Percentiles rank a stretch among this genome's conserved stretches.
phyloP scores from a whole-genome alignment of 805 yeast species.

The Candida oleophila region DNA sequence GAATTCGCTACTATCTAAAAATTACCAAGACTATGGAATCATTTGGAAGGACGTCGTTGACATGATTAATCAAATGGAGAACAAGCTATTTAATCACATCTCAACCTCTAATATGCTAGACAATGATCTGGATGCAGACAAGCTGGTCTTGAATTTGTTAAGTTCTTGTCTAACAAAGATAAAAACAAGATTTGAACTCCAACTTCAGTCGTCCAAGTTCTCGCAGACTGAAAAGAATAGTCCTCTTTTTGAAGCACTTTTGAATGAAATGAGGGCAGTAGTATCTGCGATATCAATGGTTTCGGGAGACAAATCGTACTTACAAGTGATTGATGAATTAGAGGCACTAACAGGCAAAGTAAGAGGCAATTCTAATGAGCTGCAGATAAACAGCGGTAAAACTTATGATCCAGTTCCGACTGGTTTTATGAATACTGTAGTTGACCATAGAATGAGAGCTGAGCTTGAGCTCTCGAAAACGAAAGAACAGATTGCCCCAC shows the following conservation, averaged over 20 bases:
- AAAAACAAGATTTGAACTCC: background rate
- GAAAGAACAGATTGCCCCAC: constrained; percentile 1
- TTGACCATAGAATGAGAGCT: background rate
- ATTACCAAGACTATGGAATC: constrained; percentile 14
- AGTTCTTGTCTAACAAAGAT: background rate
- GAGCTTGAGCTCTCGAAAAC: background rate
- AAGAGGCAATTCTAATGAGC: background rate
- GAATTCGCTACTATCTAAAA: background rate
- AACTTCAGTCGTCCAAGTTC: constrained; percentile 9
- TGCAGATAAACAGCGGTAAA: background rate
- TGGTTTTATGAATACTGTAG: constrained; percentile 1
- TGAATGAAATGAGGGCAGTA: constrained; percentile 24
- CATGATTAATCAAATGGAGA: constrained; percentile 26
- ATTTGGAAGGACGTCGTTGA: constrained; percentile 28
- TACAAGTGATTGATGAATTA: constrained; percentile 5
- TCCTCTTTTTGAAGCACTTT: constrained; percentile 9
- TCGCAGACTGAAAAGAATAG: background rate
- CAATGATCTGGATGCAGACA: background rate
- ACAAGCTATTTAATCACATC: constrained; percentile 12
- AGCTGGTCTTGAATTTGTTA: background rate
- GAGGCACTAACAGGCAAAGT: constrained; percentile 1
- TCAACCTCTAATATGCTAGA: background rate
- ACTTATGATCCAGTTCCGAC: constrained; percentile 1
- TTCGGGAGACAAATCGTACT: constrained; percentile 6
- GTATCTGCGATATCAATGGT: constrained; percentile 12